These are phyloP conservation scores for Xylariaceae sp. DNA, from an alignment of 2,329 filamentous ascomycete species.

Conservation along the genomic window DNA sequence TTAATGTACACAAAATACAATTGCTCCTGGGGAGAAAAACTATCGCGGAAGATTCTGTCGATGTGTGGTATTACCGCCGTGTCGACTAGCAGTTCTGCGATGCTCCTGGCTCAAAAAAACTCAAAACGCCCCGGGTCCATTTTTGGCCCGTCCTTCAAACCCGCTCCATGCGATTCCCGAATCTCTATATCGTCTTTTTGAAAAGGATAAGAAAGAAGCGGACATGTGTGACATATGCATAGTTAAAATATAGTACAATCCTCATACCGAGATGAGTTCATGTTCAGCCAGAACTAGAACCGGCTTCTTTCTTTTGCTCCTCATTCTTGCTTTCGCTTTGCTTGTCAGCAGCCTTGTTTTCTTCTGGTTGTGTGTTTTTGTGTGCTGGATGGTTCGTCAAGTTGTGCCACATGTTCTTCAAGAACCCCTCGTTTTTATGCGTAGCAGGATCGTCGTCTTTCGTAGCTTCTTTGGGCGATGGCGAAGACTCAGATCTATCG, in stretches of 20 bases:
- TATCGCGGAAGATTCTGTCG: too few species aligned
- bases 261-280: constrained; percentile 7
- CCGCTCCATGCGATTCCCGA: constrained; percentile 22
- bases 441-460: constrained; percentile 37
- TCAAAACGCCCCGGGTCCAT: constrained; percentile 17
- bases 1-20: constrained; percentile 11
- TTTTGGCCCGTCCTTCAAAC: constrained; percentile 23
- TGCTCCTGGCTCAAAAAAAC: constrained; percentile 3
- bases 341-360: constrained; percentile 8
- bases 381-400: constrained; percentile 72
- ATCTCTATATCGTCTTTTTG: constrained; percentile 20
- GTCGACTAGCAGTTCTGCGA: constrained; percentile 4
- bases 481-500: constrained; percentile 13
- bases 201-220: constrained; percentile 12
- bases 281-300: constrained; percentile 25
- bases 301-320: constrained; percentile 24
- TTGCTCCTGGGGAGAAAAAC: too few species aligned
- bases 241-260: constrained; percentile 30
- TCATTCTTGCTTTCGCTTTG: constrained; percentile 21
- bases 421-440: constrained; percentile 81
- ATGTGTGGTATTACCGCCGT: constrained; percentile 2
- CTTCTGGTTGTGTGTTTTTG: constrained; percentile 30
- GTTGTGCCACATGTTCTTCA: constrained; percentile 91
- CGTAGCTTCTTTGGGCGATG: constrained; percentile 17
- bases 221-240: constrained; percentile 11